Conservation (phyloP, 805 yeast genomes). For the Yarrowia sp. region DNA sequence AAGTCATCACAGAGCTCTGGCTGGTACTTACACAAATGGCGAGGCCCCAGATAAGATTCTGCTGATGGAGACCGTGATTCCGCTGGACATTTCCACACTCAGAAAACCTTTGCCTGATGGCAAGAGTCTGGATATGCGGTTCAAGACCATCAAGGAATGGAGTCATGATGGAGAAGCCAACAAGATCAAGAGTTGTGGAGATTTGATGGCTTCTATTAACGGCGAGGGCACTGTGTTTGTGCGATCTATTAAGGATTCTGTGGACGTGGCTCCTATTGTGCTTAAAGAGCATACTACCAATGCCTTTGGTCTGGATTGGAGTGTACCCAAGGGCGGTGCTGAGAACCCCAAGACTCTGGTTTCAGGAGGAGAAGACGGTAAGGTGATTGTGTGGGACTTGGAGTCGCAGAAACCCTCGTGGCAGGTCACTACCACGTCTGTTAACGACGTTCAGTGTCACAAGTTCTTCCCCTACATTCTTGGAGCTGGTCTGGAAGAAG, state of each 20-base stretch:
- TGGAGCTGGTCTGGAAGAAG: conserved; percentile 71
- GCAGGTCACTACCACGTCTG: conserved; percentile 29
- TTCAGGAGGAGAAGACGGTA: conserved; percentile 58
- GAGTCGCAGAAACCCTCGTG: background rate
- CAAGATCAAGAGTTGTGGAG: conserved; percentile 49
- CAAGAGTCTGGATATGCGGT: background rate
- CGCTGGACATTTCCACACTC: background rate
- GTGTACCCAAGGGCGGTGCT: conserved; percentile 39
- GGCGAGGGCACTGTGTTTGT: conserved; percentile 39
- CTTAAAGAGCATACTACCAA: conserved; percentile 50
- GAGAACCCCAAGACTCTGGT: conserved; percentile 46
- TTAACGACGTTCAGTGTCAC: conserved; percentile 68
- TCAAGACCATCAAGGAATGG: conserved; percentile 46
- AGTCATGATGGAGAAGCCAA: conserved; percentile 66
- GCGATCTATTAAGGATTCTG: conserved; percentile 29
- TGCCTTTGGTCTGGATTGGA: conserved; percentile 74
- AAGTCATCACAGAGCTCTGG: conserved; percentile 34
- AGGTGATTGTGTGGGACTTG: conserved; percentile 69
- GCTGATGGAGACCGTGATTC: background rate
- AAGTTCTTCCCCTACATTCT: conserved; percentile 45
- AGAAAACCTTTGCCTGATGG: background rate
- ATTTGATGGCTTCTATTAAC: conserved; percentile 54
- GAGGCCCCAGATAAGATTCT: background rate
- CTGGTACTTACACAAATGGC: conserved; percentile 47
- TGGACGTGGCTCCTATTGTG: conserved; percentile 21